A percentile compares a stretch with the other conserved stretches of the same genome.
Conservation (phyloP, 2,329 filamentous ascomycete genomes). For the Calonectria multiphialidica region DNA sequence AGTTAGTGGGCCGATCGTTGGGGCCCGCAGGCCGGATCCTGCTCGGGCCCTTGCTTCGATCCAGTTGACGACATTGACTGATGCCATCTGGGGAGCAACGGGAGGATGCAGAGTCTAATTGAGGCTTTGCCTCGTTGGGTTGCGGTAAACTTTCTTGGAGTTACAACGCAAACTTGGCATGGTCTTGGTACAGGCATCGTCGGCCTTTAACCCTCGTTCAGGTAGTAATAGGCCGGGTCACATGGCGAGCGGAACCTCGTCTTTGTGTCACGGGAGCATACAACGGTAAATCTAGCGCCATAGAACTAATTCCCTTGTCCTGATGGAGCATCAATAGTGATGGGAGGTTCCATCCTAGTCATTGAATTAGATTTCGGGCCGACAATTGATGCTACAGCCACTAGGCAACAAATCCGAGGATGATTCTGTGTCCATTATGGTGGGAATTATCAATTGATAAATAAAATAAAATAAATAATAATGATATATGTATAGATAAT, state of each 20-base stretch:
- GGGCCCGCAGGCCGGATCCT: conserved; percentile 13
- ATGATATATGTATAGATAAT: too few relatives aligned
- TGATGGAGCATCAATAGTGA: neutral
- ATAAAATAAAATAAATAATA: too few relatives aligned
- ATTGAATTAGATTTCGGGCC: neutral
- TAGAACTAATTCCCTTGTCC: neutral
- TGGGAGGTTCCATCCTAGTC: neutral
- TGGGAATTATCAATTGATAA: too few relatives aligned
- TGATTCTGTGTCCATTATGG: too few relatives aligned
- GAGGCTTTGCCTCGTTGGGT: neutral
- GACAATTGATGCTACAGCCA: neutral
- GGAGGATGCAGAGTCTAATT: conserved; percentile 1
- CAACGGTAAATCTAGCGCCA: neutral
- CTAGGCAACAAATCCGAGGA: too few relatives aligned
- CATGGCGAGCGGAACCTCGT: neutral
- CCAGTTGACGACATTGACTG: conserved; percentile 14
- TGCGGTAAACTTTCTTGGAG: neutral
- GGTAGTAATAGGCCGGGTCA: neutral
- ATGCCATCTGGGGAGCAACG: conserved; percentile 1
- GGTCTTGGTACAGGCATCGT: neutral
- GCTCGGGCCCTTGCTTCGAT: conserved; percentile 8
- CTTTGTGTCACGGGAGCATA: neutral
- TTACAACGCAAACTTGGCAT: neutral
- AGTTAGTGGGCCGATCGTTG: conserved; percentile 23
- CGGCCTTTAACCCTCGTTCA: neutral